These are phyloP conservation scores for Lyophyllum semitale DNA, from an alignment of 768 basidiomycete genomes.

Conservation along the genomic window DNA sequence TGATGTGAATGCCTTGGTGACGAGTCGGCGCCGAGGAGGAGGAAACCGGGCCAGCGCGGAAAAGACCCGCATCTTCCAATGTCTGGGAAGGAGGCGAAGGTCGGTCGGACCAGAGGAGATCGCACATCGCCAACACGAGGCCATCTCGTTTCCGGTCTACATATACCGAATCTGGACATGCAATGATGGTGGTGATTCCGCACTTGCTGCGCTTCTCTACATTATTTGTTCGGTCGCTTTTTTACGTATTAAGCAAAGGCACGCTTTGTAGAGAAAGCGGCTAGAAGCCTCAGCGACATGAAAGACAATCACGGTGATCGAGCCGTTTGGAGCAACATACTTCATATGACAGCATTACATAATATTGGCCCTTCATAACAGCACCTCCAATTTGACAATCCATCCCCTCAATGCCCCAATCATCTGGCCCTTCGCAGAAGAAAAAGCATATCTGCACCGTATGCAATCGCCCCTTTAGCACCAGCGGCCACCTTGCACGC, in stretches of 20 bases:
- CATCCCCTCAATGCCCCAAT: too few relatives aligned
- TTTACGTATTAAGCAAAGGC: not conserved
- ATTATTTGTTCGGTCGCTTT: not conserved
- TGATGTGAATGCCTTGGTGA: constrained; percentile 86
- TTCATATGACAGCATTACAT: too few relatives aligned
- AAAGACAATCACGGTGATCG: not conserved
- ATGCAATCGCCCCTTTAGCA: constrained; percentile 82
- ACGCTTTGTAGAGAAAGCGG: not conserved
- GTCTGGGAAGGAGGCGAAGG: too few relatives aligned
- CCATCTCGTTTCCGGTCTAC: constrained; percentile 93
- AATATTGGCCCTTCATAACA: too few relatives aligned
- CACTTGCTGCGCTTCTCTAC: too few relatives aligned
- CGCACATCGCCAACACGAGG: constrained; percentile 99
- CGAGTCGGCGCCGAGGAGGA: constrained; percentile 94
- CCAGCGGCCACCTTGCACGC: constrained; percentile 89
- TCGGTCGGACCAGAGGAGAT: constrained; percentile 99
- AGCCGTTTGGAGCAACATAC: too few relatives aligned
- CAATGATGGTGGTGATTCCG: too few relatives aligned
- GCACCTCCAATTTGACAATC: too few relatives aligned
- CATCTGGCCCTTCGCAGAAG: constrained; percentile 28
- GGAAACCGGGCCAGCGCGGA: constrained; percentile 96
- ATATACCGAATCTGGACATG: constrained; percentile 84
- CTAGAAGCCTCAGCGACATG: constrained; percentile 4
- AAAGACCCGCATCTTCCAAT: constrained; percentile 95
- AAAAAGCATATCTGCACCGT: constrained; percentile 67